These are phyloP conservation scores for Paspalum notatum DNA, from an alignment of 176 grass and related monocot species.

Conservation along the genomic window DNA sequence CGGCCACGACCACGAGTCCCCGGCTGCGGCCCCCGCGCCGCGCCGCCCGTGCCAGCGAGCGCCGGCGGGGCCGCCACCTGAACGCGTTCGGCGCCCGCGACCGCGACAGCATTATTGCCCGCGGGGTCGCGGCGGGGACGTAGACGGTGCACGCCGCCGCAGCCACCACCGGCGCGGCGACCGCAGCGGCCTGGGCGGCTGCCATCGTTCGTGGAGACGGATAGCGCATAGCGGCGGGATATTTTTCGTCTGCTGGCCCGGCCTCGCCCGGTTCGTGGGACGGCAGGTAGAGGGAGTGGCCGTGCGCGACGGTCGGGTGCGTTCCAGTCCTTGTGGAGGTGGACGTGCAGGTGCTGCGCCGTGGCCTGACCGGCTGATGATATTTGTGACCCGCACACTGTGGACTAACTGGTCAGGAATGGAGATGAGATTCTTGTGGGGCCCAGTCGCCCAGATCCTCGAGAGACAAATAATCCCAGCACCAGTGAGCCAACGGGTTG, in stretches of 20 bases:
- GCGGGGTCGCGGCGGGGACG: not conserved
- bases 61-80: constrained; percentile 28
- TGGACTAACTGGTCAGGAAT: constrained; percentile 15
- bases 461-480: too few species aligned
- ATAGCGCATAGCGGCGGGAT: not conserved
- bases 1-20: constrained; percentile 48
- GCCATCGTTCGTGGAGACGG: constrained; percentile 1
- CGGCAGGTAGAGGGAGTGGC: not conserved
- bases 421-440: constrained; percentile 33
- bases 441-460: not conserved
- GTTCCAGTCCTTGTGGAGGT: too few species aligned
- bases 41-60: not conserved
- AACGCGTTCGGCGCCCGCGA: not conserved
- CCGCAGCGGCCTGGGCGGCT: constrained; percentile 23
- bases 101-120: not conserved
- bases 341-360: too few species aligned
- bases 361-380: not conserved
- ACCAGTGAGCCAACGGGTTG: too few species aligned
- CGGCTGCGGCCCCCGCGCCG: constrained; percentile 28
- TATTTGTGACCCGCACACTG: not conserved
- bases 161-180: constrained; percentile 30
- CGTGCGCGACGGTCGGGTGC: not conserved
- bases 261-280: not conserved
- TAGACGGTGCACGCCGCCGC: constrained; percentile 4
- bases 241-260: not conserved